Conservation (phyloP, 106 monocot genomes). For the Phalaenopsis equestris region DNA sequence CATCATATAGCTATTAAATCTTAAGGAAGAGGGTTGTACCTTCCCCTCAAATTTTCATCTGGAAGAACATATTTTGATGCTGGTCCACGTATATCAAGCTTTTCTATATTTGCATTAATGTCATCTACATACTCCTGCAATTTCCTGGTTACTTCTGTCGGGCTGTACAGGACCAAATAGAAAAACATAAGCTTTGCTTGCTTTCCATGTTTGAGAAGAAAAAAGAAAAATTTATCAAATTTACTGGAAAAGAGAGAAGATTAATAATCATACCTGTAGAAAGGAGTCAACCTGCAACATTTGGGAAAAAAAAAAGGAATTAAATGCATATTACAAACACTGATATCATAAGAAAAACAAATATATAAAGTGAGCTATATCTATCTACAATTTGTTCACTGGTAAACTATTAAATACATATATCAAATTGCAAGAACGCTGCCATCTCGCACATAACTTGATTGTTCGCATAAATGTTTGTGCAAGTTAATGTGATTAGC, state of each 20-base stretch:
- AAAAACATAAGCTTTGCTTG: not conserved
- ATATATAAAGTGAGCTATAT: not conserved
- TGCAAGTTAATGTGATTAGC: not conserved
- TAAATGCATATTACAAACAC: slow-evolving; percentile 7
- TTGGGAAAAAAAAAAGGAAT: not conserved
- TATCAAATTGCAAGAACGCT: not conserved
- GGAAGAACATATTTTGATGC: slow-evolving; percentile 94
- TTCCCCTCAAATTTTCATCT: slow-evolving; percentile 79
- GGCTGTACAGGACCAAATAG: slow-evolving; percentile 30
- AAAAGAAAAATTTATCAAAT: not conserved
- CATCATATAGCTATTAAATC: not conserved
- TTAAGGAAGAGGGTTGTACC: slow-evolving; percentile 25
- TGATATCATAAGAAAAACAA: not conserved
- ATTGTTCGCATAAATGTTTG: not conserved
- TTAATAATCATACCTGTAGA: slow-evolving; percentile 58
- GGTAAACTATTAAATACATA: not conserved
- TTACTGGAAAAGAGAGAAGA: not conserved
- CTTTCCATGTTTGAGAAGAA: not conserved
- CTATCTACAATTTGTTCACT: not conserved
- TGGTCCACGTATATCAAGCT: slow-evolving; percentile 67
- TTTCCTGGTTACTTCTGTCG: slow-evolving; percentile 70
- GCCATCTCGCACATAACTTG: not conserved
- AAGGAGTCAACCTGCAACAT: slow-evolving; percentile 87
- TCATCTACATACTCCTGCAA: slow-evolving; percentile 89
- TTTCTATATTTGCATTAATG: slow-evolving; percentile 80